Conservation (phyloP, 768 basidiomycete genomes). For the Tephrocybe sp. region DNA sequence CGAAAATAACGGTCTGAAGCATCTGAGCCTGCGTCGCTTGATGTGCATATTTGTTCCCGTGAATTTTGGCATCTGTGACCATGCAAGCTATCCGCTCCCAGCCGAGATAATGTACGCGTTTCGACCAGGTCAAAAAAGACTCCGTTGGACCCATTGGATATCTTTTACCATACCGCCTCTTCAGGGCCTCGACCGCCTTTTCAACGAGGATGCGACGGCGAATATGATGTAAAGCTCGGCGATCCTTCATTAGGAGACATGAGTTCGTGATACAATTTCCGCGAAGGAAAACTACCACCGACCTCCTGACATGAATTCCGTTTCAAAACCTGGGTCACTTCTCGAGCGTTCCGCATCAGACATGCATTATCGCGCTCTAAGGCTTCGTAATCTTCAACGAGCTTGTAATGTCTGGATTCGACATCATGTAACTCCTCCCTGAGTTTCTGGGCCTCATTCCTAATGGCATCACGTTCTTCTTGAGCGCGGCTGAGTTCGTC, state of each 20-base stretch:
- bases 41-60: slow-evolving; percentile 10
- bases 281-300: background rate
- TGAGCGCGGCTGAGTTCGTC: slow-evolving; percentile 3
- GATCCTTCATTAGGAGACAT: background rate
- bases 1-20: slow-evolving; percentile 6
- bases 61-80: slow-evolving; percentile 4
- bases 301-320: slow-evolving; percentile 1
- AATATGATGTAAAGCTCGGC: slow-evolving; percentile 7
- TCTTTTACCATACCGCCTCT: background rate
- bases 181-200: slow-evolving; percentile 5
- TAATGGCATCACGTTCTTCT: background rate
- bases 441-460: background rate
- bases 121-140: slow-evolving; percentile 4
- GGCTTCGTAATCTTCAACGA: slow-evolving; percentile 5
- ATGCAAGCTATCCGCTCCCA: slow-evolving; percentile 8
- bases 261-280: background rate
- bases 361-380: slow-evolving; percentile 8
- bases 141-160: slow-evolving; percentile 2
- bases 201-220: slow-evolving; percentile 8
- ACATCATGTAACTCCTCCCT: slow-evolving; percentile 4
- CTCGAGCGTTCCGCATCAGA: background rate
- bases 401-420: slow-evolving; percentile 4
- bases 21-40: slow-evolving; percentile 9
- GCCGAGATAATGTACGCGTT: slow-evolving; percentile 1
- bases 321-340: background rate